Evolutionary conservation across 2,329 filamentous ascomycete genomes (phyloP), one percentile per base, ranked within the genome.

Genomic region (Trichoderma breve): DNA sequence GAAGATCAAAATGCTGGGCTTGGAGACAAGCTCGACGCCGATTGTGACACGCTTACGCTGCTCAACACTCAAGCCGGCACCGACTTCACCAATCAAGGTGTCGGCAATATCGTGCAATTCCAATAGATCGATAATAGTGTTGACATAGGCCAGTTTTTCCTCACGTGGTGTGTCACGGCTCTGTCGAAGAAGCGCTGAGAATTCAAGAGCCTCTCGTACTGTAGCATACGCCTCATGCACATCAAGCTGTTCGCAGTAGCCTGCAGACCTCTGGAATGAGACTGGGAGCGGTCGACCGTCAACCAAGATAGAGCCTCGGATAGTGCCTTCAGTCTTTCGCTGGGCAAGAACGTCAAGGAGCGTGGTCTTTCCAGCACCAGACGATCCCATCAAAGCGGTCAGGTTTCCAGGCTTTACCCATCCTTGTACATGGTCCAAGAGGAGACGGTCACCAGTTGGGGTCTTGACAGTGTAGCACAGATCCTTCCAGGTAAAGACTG

Each of bases 361-460:
- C 0, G 93, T 96, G 0, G 93, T 97, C 81, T 97, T 97, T 66
- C 94, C 93, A 18, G 94, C 93, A 74, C 93, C 93, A 12, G 91
- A 92, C 2, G 92, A 89, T 76, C 93, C 91, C 92, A 95, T 93
- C n/a, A 95, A 84, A 5, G 92, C 93, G 3, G 91, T 93, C 24
- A 94, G 81, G 74, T 90, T 94, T 60, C 93, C 93, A 1, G 93
- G 92, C 80, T 93, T 93, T 70, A 95, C 92, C 89, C 92, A 97
- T 3, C 93, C 94, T 74, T 94, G 89, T 1, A 97, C 92, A 71
- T 95, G 87, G 74, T 96, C 90, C 8, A 97, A 84, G 72, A 97
- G 89, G 14, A 88, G 84, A 9, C 91, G 89, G 86, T 93, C 83
- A 4, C 88, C 88, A 1, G 81, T 79, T 0, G 86, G 84, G 0